These are phyloP conservation scores for Fragaria ananassa DNA, from an alignment of 306 rosid genomes.

Conservation along the genomic window DNA sequence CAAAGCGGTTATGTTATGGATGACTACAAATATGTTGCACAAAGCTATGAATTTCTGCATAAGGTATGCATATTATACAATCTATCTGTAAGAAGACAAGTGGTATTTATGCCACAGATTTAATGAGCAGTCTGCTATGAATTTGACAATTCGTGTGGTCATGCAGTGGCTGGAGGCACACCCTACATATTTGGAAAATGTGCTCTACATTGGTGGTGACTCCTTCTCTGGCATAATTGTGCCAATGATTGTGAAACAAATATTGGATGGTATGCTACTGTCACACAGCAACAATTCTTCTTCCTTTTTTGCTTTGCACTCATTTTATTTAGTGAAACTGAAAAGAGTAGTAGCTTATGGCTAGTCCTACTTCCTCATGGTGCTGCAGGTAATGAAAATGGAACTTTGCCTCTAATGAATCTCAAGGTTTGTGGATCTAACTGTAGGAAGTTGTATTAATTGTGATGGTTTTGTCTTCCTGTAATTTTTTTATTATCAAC, in stretches of 20 bases:
- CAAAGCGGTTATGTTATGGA: slow-evolving; percentile 3
- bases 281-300: not conserved
- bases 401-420: slow-evolving; percentile 9
- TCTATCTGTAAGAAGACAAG: not conserved
- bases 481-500: not conserved
- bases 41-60: slow-evolving; percentile 18
- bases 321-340: not conserved
- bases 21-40: slow-evolving; percentile 12
- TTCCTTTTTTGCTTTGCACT: not conserved
- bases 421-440: slow-evolving; percentile 7
- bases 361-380: not conserved
- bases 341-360: not conserved
- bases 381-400: slow-evolving; percentile 17
- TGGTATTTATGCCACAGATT: not conserved
- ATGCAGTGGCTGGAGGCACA: slow-evolving; percentile 24
- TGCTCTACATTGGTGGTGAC: slow-evolving; percentile 22
- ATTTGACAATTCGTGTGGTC: not conserved
- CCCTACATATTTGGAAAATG: slow-evolving; percentile 8
- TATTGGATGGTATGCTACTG: slow-evolving; percentile 14
- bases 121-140: not conserved
- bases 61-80: slow-evolving; percentile 8
- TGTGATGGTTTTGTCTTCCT: not conserved
- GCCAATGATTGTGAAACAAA: slow-evolving; percentile 15
- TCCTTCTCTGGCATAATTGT: slow-evolving; percentile 23
- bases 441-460: not conserved